These are phyloP conservation scores for Fusarium tjaetaba DNA, from an alignment of 2,329 filamentous ascomycete genomes.

Conservation along the genomic window DNA sequence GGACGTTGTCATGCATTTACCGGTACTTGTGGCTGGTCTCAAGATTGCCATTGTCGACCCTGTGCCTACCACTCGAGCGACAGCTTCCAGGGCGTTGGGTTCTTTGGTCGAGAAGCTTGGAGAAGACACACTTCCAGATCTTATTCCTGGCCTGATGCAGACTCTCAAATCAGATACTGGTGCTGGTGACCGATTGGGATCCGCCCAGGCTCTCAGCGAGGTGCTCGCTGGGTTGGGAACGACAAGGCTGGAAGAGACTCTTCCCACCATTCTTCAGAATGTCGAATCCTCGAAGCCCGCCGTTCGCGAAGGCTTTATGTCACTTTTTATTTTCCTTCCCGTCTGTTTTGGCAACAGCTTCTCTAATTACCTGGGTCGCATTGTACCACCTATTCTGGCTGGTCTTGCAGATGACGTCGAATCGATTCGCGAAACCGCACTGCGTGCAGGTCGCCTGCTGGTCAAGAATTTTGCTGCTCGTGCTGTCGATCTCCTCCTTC, in stretches of 20 bases:
- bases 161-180: constrained; percentile 97
- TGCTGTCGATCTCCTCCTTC: constrained; percentile 91
- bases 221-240: constrained; percentile 96
- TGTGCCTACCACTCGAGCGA: constrained; percentile 94
- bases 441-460: constrained; percentile 90
- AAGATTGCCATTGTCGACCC: constrained; percentile 92
- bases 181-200: constrained; percentile 94
- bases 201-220: constrained; percentile 94
- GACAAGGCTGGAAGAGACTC: constrained; percentile 89
- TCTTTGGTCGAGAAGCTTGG: constrained; percentile 98
- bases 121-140: constrained; percentile 94
- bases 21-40: constrained; percentile 89
- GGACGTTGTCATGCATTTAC: constrained; percentile 89
- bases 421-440: constrained; percentile 94
- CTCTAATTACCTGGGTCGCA: constrained; percentile 91
- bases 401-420: constrained; percentile 96
- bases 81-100: constrained; percentile 92
- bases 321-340: constrained; percentile 97
- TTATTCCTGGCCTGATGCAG: constrained; percentile 97
- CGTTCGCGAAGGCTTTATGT: constrained; percentile 99
- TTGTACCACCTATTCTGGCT: constrained; percentile 93
- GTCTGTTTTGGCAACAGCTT: constrained; percentile 99
- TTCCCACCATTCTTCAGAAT: constrained; percentile 96
- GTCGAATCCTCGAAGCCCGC: constrained; percentile 89
- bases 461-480: constrained; percentile 99